Conservation (phyloP, 192 early-diverging fungal genomes). For the Geosiphon pyriformis region DNA sequence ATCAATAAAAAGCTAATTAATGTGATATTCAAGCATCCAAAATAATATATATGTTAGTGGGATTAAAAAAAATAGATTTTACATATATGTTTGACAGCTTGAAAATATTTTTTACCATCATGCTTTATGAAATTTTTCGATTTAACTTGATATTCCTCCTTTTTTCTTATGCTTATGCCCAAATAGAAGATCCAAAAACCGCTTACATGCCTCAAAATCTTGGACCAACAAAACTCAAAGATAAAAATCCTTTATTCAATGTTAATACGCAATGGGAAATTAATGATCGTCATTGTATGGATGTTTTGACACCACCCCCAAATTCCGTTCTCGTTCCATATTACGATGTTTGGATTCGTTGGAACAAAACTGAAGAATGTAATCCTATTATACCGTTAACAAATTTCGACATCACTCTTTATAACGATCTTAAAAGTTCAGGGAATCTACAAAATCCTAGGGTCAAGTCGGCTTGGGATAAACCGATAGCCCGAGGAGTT, state of each 20-base stretch:
- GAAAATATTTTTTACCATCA: too few relatives aligned
- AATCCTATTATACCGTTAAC: not conserved
- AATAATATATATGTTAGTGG: too few relatives aligned
- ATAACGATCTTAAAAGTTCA: not conserved
- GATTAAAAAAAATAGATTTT: too few relatives aligned
- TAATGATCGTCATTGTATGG: not conserved
- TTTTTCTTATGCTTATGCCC: too few relatives aligned
- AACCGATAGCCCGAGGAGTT: not conserved
- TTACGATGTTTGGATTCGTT: conserved; percentile 8
- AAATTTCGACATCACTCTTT: not conserved
- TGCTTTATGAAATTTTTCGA: too few relatives aligned
- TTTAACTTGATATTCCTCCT: too few relatives aligned
- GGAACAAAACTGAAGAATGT: not conserved
- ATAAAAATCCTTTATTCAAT: conserved; percentile 5
- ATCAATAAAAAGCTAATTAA: too few relatives aligned
- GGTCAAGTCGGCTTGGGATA: not conserved
- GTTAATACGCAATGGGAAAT: not conserved
- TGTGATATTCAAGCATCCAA: too few relatives aligned
- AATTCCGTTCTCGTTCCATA: not conserved
- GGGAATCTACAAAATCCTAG: not conserved
- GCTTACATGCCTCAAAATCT: too few relatives aligned
- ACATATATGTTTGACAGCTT: too few relatives aligned
- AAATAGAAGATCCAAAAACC: too few relatives aligned
- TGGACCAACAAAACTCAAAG: not conserved
- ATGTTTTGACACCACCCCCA: not conserved